phyloP scores from a whole-genome alignment of 2,329 filamentous ascomycete genomes.

The Alternaria metachromatica region DNA sequence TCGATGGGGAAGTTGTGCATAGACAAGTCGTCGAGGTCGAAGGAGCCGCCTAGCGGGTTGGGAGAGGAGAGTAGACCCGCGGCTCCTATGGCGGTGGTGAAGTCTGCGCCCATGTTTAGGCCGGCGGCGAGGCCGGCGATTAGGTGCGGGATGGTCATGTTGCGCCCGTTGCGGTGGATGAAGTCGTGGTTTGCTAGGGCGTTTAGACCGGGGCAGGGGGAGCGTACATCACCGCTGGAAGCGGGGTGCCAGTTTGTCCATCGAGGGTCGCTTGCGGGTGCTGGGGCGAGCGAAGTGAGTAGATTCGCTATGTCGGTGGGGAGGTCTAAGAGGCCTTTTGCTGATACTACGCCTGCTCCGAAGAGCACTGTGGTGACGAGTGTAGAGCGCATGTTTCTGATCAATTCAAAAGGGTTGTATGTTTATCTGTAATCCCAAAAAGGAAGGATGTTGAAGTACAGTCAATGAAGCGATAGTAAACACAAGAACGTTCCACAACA shows the following conservation, averaged over 20 bases:
- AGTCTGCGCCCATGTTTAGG: slow-evolving; percentile 26
- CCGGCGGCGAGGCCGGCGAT: slow-evolving; percentile 23
- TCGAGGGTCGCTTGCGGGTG: slow-evolving; percentile 16
- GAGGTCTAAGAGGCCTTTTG: slow-evolving; percentile 10
- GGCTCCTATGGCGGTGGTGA: slow-evolving; percentile 19
- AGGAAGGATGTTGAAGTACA: not conserved
- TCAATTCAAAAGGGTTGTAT: too few species aligned
- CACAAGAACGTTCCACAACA: not conserved
- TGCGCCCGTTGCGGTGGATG: slow-evolving; percentile 19
- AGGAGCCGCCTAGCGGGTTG: slow-evolving; percentile 20
- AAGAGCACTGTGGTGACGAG: not conserved
- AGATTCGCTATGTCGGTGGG: slow-evolving; percentile 13
- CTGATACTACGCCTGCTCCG: not conserved
- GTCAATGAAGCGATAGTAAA: not conserved
- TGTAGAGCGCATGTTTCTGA: not conserved
- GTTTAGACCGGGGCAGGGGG: slow-evolving; percentile 24
- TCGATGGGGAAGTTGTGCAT: slow-evolving; percentile 31
- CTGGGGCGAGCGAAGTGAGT: slow-evolving; percentile 16
- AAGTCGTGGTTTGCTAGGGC: slow-evolving; percentile 28
- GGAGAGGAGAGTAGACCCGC: slow-evolving; percentile 19
- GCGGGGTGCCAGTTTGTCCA: slow-evolving; percentile 19
- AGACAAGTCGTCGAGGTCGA: slow-evolving; percentile 22
- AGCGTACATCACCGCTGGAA: slow-evolving; percentile 20
- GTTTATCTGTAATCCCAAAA: accelerated
- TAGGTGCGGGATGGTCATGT: slow-evolving; percentile 23